phyloP scores from a whole-genome alignment of 2,329 filamentous ascomycete genomes.

The Dothidotthia symphoricarpi region DNA sequence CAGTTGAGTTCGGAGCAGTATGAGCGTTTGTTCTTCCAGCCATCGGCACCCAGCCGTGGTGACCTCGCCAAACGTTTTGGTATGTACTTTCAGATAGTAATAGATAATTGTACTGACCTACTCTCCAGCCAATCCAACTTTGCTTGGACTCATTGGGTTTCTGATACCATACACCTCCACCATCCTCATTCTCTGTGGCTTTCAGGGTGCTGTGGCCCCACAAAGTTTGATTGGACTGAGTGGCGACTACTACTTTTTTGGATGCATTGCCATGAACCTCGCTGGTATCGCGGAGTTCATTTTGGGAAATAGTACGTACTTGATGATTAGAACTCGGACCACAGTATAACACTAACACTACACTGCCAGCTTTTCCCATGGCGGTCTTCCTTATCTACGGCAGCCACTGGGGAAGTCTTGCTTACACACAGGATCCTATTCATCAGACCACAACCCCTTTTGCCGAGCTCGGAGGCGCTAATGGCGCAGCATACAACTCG shows the following conservation, averaged over 20 bases:
- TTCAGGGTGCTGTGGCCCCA: constrained; percentile 18
- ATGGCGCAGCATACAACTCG: constrained; percentile 19
- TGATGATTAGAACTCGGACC: too few species aligned
- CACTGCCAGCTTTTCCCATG: constrained; percentile 20
- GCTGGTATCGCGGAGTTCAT: constrained; percentile 23
- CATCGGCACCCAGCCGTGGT: constrained; percentile 18
- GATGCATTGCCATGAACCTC: constrained; percentile 19
- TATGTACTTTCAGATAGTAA: background rate
- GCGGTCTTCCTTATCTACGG: constrained; percentile 24
- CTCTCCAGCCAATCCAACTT: constrained; percentile 14
- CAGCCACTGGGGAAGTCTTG: constrained; percentile 20
- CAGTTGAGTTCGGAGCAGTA: constrained; percentile 21
- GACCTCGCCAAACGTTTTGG: constrained; percentile 22
- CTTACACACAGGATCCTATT: constrained; percentile 20
- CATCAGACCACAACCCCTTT: constrained; percentile 17
- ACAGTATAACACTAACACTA: too few species aligned
- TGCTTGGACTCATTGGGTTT: constrained; percentile 21
- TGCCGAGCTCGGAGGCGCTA: constrained; percentile 13
- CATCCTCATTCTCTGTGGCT: constrained; percentile 20
- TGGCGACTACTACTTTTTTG: constrained; percentile 27
- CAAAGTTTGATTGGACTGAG: constrained; percentile 19
- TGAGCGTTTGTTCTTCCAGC: constrained; percentile 26
- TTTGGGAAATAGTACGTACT: constrained; percentile 18
- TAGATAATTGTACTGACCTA: background rate
- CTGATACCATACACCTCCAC: constrained; percentile 23